These are phyloP conservation scores for Gnaphalium uliginosum DNA, from an alignment of 129 eudicot species.

Conservation along the genomic window DNA sequence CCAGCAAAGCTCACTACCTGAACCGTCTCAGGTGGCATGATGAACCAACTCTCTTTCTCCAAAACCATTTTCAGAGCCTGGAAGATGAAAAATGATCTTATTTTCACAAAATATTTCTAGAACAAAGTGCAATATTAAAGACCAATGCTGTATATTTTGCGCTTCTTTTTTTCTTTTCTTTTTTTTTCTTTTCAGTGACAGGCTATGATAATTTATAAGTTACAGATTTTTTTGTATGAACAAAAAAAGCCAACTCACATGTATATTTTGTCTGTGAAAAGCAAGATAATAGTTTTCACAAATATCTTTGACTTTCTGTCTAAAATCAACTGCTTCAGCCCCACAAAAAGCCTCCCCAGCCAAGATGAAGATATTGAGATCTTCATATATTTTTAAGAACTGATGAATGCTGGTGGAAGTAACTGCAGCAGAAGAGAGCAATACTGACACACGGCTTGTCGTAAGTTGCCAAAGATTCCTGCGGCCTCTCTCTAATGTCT, in stretches of 20 bases:
- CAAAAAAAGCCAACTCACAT: constrained; percentile 56
- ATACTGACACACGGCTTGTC: constrained; percentile 85
- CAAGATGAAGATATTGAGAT: constrained; percentile 70
- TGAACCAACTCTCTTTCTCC: constrained; percentile 88
- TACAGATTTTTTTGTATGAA: background rate
- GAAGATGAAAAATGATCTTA: constrained; percentile 22
- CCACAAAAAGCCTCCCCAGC: constrained; percentile 97
- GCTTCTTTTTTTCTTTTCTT: background rate
- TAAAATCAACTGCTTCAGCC: constrained; percentile 74
- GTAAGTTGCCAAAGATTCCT: constrained; percentile 92
- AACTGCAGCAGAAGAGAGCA: constrained; percentile 90
- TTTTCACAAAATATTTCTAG: constrained; percentile 4
- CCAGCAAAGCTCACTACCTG: constrained; percentile 88
- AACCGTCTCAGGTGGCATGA: constrained; percentile 69
- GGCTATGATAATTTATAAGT: constrained; percentile 5
- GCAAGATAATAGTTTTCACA: constrained; percentile 73
- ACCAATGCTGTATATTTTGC: background rate
- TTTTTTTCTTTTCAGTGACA: background rate
- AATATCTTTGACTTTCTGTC: constrained; percentile 76
- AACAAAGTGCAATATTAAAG: background rate
- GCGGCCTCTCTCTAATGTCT: constrained; percentile 80
- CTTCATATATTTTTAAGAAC: constrained; percentile 87
- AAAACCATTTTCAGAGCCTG: constrained; percentile 94
- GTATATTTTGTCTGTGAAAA: constrained; percentile 90
- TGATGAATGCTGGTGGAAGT: constrained; percentile 92